Evolutionary conservation across 1,284 basidiomycete genomes (phyloP).

Genomic region (Apiotrichum mycotoxinovorans): DNA sequence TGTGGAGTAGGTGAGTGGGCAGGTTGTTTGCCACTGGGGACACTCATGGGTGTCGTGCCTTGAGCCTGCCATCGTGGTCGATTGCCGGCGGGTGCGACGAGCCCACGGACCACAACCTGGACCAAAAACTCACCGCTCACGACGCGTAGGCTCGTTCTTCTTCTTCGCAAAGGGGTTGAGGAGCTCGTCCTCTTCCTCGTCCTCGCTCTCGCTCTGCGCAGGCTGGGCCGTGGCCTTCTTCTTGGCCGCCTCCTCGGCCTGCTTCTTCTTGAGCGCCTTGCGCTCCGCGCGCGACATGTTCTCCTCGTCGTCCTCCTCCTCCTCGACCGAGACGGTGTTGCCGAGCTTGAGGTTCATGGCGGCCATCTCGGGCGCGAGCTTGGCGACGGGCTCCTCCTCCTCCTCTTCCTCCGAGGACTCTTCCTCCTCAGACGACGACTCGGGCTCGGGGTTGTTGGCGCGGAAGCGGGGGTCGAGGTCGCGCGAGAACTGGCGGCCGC

Average conservation of each 20-base stretch:
- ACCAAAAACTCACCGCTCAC: conserved; percentile 61
- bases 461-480: conserved; percentile 41
- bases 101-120: neutral
- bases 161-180: conserved; percentile 23
- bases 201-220: conserved; percentile 56
- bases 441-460: conserved; percentile 11
- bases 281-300: conserved; percentile 65
- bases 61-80: no score
- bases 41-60: no score
- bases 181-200: conserved; percentile 40
- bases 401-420: conserved; percentile 32
- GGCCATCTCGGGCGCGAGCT: conserved; percentile 48
- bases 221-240: conserved; percentile 36
- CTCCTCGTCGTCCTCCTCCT: conserved; percentile 39
- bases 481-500: conserved; percentile 74
- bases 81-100: no score
- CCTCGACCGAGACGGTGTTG: conserved; percentile 43
- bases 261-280: conserved; percentile 66
- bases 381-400: conserved; percentile 21
- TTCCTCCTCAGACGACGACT: conserved; percentile 30
- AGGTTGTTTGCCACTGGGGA: no score
- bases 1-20: neutral
- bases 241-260: conserved; percentile 52
- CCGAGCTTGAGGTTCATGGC: conserved; percentile 45
- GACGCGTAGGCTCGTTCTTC: conserved; percentile 57